Base-by-base conservation (phyloP, 768 basidiomycete species). In the Boletus vermiculosoides region DNA sequence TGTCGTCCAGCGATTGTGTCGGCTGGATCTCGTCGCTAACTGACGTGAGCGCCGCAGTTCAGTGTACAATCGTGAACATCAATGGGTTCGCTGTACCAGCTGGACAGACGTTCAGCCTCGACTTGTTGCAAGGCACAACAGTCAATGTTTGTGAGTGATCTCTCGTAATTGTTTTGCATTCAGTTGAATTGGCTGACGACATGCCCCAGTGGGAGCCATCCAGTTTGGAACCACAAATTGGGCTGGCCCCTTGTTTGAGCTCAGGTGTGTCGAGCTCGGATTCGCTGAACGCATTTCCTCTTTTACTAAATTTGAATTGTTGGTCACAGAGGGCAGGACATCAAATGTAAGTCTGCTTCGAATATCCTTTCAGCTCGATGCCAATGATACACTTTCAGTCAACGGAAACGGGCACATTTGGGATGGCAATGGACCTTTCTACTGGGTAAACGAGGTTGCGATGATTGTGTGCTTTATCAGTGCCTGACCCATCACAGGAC, bases 1-100 rank as follows among this genome's bases (percentile, higher is more conserved):
- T 46, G 28, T 34, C 59, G 31, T 58, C 53, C 16, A 44, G 52
- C 7, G 16, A 40, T 15, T 83, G 82, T 62, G 78, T 77, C 2
- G 83, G 81, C 18, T 80, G 77, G 0, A 85, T 86, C 61, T 75
- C 76, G 20, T 83, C 83, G 0, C 65, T 84, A 54, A 56, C 54
- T 50, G 83, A 86, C 59, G 80, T 85, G 36, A 62, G 69, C 39
- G 71, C 64, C 52, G 85, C 86, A 22, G 77, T 81, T 30, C 59
- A 74, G 59, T 88, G 86, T 66, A 80, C 76, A 3, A 83, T 80
- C 5, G 80, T 87, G 51, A 80, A 80, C 60, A 79, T 86, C 64
- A 75, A 82, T 42, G 58, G 69, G 13, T 85, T 86, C 68, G 82
- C 79, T 8, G 84, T 85, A 34, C 80, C 84, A 16, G 79, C 76